Evolutionary conservation across 106 monocot species (phyloP), one percentile per base, ranked within the genome.

Genomic region (Amphibolis antarctica): DNA sequence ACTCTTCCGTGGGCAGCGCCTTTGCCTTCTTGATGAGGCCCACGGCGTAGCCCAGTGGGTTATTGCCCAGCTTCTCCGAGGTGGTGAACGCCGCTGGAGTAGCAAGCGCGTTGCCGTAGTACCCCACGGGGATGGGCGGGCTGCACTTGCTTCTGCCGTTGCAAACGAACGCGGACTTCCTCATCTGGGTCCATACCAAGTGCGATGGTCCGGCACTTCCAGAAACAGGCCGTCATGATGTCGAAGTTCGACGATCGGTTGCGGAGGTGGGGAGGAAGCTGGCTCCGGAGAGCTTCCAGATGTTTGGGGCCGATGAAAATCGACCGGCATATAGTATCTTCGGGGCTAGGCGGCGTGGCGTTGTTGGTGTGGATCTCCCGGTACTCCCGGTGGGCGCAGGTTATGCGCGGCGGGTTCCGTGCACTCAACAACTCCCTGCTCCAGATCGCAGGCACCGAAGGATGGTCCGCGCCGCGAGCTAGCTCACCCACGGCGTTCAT

Each of bases 221-320:
- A 83, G 14, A 79, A n/a, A 66, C 67, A 83, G 18, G 83, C 78
- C 1, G 76, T 69, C 1, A 83, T 17, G 30, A 83, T 17, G 22
- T 83, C 79, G 66, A 83, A 79, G 49, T 36, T 36, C 36, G 44
- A 4, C 4, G 76, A 28, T 14, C 58, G 12, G 13, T 9, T 27
- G 58, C 66, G 66, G 48, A 67, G 61, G 47, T 60, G 30, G 0
- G 45, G 63, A 5, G 77, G 79, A 29, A 74, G 56, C 42, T 45
- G 68, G 5, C 46, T 42, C 23, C 68, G 61, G 36, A 86, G 49
- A 10, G 64, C 36, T 0, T 69, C 42, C 12, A 83, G 23, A 28
- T 86, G 58, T 9, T 55, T 50, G 15, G 77, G 55, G 22, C 77
- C 71, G 65, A 87, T 75, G 80, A 80, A 79, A 62, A 87, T 77